Percentiles rank a stretch among this genome's conserved stretches.
Evolutionary conservation across 2,329 filamentous ascomycete species (phyloP).

Genomic region (Venturia carpophila): DNA sequence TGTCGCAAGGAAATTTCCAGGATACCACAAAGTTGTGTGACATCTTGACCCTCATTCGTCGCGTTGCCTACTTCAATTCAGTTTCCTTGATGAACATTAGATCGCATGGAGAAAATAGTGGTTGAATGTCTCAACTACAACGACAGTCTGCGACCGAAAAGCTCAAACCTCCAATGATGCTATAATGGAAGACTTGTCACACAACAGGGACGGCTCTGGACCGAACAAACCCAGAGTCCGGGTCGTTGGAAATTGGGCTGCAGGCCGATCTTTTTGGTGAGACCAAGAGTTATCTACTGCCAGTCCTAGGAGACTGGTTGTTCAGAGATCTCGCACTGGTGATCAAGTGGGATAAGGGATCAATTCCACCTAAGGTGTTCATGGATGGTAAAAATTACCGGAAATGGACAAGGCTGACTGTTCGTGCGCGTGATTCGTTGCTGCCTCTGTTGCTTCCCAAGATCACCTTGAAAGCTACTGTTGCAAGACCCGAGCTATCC

Average conservation of each 20-base stretch:
- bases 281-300: not conserved
- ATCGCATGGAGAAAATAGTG: not conserved
- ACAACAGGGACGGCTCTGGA: not conserved
- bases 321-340: not conserved
- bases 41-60: not conserved
- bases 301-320: not conserved
- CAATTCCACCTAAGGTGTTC: not conserved
- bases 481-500: not conserved
- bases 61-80: not conserved
- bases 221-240: not conserved
- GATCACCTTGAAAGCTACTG: not conserved
- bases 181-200: not conserved
- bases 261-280: not conserved
- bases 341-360: not conserved
- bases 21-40: not conserved
- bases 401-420: slow-evolving; percentile 2
- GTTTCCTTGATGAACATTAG: not conserved
- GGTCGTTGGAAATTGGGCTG: not conserved
- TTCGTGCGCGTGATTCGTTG: not conserved
- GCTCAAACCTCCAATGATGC: not conserved
- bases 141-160: not conserved
- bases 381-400: slow-evolving; percentile 18
- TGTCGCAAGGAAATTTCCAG: not conserved
- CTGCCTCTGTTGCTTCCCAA: not conserved
- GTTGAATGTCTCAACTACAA: not conserved